Conservation (phyloP, 108 stramenopile genomes). For the Nannochloropsis granulata region DNA sequence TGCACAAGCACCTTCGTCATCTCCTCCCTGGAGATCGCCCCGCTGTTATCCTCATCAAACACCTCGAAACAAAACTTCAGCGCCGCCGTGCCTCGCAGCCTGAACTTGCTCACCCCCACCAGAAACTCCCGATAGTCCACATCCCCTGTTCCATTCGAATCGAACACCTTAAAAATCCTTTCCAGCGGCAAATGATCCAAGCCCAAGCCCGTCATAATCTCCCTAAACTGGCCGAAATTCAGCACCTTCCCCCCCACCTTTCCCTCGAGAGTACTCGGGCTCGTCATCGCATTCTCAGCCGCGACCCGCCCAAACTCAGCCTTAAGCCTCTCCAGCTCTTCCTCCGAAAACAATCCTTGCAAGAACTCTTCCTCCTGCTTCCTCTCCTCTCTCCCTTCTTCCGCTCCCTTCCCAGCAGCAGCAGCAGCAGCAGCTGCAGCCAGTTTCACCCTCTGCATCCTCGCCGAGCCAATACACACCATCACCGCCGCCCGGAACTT, state of each 20-base stretch:
- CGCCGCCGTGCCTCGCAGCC: neutral
- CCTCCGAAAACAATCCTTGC: neutral
- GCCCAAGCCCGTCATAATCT: neutral
- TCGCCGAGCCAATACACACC: neutral
- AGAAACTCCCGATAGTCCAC: neutral
- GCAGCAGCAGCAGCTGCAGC: neutral
- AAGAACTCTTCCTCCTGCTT: neutral
- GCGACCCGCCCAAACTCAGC: neutral
- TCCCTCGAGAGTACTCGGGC: neutral
- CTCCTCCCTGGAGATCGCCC: neutral
- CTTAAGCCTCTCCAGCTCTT: neutral
- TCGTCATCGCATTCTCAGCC: neutral
- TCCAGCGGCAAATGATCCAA: neutral
- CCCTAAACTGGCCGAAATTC: neutral
- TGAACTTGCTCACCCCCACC: neutral
- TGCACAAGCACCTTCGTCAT: neutral
- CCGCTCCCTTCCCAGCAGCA: neutral
- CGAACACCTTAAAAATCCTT: neutral
- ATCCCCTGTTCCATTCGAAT: neutral
- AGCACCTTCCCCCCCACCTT: neutral
- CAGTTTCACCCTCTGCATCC: neutral
- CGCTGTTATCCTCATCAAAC: neutral
- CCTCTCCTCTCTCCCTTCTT: neutral
- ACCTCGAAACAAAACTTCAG: neutral
- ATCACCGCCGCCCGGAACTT: conserved; percentile 7